Evolutionary conservation across 1,284 basidiomycete species (phyloP).

Genomic region (Leccinum pachyderme): DNA sequence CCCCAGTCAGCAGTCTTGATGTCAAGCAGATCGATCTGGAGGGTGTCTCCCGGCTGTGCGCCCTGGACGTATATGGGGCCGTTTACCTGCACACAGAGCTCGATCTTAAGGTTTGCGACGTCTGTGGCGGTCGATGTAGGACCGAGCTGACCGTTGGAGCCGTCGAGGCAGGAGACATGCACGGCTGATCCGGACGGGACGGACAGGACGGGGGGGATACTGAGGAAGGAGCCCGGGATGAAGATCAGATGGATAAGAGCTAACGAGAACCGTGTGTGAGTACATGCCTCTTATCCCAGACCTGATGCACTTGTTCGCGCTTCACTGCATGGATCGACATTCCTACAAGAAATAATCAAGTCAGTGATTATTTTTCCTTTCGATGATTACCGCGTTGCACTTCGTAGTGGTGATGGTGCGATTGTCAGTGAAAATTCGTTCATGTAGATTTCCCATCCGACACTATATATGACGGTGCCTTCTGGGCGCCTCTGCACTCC

Average conservation of each 20-base stretch:
- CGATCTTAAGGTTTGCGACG: slow-evolving; percentile 43
- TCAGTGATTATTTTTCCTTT: background rate
- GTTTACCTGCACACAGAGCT: slow-evolving; percentile 54
- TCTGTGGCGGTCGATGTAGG: slow-evolving; percentile 38
- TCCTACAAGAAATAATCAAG: background rate
- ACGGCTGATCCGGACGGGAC: slow-evolving; percentile 54
- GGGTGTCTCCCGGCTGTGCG: slow-evolving; percentile 54
- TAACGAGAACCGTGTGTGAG: background rate
- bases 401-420: background rate
- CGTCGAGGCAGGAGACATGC: slow-evolving; percentile 59
- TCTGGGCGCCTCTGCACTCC: background rate
- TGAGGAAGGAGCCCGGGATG: background rate
- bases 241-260: background rate
- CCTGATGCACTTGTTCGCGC: background rate
- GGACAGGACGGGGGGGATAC: slow-evolving; percentile 38
- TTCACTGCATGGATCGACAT: slow-evolving; percentile 1
- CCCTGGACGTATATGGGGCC: slow-evolving; percentile 53
- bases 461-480: background rate
- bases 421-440: background rate
- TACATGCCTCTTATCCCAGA: background rate
- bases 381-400: too few relatives aligned
- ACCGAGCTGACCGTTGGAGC: slow-evolving; percentile 58
- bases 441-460: background rate
- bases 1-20: slow-evolving; percentile 57
- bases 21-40: slow-evolving; percentile 54